Base-by-base conservation (phyloP, 2,329 filamentous ascomycete species). In the Ophiostoma sp. region DNA sequence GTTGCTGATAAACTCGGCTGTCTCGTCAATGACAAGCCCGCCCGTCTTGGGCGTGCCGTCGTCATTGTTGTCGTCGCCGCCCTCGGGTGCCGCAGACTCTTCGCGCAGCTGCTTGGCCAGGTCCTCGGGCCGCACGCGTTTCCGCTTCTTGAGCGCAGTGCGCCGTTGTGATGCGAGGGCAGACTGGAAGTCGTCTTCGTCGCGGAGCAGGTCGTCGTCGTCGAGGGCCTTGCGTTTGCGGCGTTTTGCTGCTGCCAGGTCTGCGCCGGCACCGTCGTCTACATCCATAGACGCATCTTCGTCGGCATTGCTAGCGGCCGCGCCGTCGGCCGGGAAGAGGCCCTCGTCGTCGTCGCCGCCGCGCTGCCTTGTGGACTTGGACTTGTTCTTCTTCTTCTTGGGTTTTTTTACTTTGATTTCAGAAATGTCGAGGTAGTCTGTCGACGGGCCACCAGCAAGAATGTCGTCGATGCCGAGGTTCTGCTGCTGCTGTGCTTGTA, bases 381-480 rank as follows among this genome's bases (percentile, higher is more conserved):
- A 96, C 68, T 72, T 72, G 23, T 35, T 94, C 57, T 87, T 86
- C 82, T 94, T 96, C 79, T 89, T 97, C 80, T 96, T 97, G 0
- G 92, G 90, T 79, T 97, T 99, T 81, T 93, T 96, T 73, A 98
- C 86, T 79, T 97, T 99, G 76, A 97, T 87, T 75, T 95, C 90
- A 1, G 91, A 91, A 20, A 90, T 81, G 72, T 97, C 93, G 73
- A 96, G 83, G 78, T 99, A 99, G 78, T 99, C 95, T 23, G 94
- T 97, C 20, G 86, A 82, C 1, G 89, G 89, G 10, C 86, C 83
- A 62, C 91, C 87, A 84, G 84, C 75, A 81, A 84, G 73, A 64
- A 93, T 85, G 75, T 97, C 73, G 57, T 73, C 94, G 4, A 99
- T 84, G 75, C 86, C 94, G 44, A 35, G 27, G 44, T 10, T 41